Base-by-base conservation (phyloP, 2,329 filamentous ascomycete species). In the Botrytis byssoidea region DNA sequence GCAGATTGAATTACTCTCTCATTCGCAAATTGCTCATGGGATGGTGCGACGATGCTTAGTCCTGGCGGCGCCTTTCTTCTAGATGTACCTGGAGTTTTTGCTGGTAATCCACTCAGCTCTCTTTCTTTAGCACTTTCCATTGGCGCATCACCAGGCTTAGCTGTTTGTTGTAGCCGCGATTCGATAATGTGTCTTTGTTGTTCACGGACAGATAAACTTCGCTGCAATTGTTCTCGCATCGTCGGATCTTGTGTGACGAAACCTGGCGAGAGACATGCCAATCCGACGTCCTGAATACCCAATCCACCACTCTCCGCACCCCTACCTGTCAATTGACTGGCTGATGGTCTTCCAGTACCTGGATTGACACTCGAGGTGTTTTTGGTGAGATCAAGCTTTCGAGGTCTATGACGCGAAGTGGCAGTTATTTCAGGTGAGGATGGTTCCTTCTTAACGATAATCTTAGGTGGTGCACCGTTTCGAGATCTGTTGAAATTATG, bases 1-100 rank as follows among this genome's bases (percentile, higher is more conserved):
- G 96, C 96, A 6, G 96, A 99, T 83, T 99, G 96, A 75, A 99
- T 97, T 51, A 98, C 94, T 78, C 96, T 89, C 86, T 99, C 96
- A 80, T 94, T 91, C 78, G 95, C 93, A 81, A 98, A 98, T 75
- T 95, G 92, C 78, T 96, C 91, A 77, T 97, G 94, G 9, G 94
- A 94, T 1, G 96, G 96, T 40, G 96, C 93, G n/a, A 97, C 93
- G 78, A 99, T 99, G 73, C 94, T 97, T 67, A 99, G 86, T 63
- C 95, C 95, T 1, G 94, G 93, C 57, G 96, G 96, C 10, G 92
- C 92, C 81, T 93, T 94, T 82, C 94, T 90, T 81, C 91, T 89
- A 32, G 86, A 92, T 76, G 93, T 91, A 77, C 88, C 90, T 7
- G 93, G 92, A 0, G 92, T 94, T 81, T 93, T 94, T 4, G 88